Evolutionary conservation across 2,329 filamentous ascomycete genomes (phyloP).

Genomic region (Cytospora leucostoma): DNA sequence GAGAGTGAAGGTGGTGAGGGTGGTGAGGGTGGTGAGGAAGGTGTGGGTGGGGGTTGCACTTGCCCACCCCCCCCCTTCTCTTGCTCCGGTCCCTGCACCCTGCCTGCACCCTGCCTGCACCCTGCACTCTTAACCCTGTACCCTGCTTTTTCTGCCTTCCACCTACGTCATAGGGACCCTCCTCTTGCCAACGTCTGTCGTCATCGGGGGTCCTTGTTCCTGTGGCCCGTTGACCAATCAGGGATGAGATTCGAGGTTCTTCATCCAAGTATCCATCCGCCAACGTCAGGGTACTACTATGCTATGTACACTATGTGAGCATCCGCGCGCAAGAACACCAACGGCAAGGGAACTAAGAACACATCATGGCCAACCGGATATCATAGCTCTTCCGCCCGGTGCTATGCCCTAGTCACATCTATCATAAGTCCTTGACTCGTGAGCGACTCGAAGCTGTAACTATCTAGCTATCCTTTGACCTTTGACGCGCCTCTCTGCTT

Average conservation of each 20-base stretch:
- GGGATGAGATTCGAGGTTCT: not conserved
- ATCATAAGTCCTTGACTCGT: too few species aligned
- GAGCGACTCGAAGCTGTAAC: too few species aligned
- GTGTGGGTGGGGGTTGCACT: not conserved
- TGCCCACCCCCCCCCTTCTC: not conserved
- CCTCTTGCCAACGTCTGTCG: slow-evolving; percentile 14
- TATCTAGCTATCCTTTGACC: not conserved
- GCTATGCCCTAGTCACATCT: not conserved
- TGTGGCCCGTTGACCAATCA: slow-evolving; percentile 16
- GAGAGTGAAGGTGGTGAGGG: not conserved
- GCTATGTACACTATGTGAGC: too few species aligned
- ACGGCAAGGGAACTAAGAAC: not conserved
- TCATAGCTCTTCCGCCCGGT: not conserved
- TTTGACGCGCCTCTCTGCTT: not conserved
- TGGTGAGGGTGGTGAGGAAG: not conserved
- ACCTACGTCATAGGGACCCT: slow-evolving; percentile 21
- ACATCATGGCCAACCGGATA: not conserved
- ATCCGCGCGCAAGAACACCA: not conserved
- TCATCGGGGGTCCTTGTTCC: slow-evolving; percentile 15
- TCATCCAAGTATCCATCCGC: slow-evolving; percentile 5
- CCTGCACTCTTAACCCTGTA: too few species aligned
- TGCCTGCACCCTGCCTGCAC: not conserved
- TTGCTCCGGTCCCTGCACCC: not conserved
- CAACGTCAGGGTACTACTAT: not conserved
- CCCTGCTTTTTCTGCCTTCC: too few species aligned